These are phyloP conservation scores for Annona cherimola DNA, from an alignment of 164 flowering plant species.

Conservation along the genomic window DNA sequence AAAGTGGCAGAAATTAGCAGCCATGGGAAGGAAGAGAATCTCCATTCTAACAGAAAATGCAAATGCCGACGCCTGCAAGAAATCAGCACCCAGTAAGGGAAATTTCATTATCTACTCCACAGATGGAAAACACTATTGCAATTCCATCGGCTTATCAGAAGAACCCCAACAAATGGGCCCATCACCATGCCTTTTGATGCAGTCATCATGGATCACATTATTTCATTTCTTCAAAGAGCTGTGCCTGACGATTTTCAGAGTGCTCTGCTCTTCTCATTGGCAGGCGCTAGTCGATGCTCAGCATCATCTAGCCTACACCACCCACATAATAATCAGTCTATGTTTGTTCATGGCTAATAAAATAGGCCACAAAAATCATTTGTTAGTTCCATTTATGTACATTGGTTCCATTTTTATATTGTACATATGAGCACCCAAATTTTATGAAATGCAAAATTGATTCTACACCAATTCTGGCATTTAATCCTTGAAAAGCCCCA, in stretches of 20 bases:
- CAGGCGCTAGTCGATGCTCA: conserved; percentile 5
- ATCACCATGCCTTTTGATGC: conserved; percentile 24
- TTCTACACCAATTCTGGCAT: too few species aligned
- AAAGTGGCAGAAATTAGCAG: too few species aligned
- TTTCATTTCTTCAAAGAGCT: conserved; percentile 10
- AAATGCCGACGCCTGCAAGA: neutral
- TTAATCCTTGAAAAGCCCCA: too few species aligned
- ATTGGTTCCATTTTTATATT: too few species aligned
- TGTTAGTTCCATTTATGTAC: too few species aligned
- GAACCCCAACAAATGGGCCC: conserved; percentile 14
- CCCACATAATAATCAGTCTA: neutral
- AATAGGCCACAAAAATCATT: neutral
- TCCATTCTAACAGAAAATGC: neutral
- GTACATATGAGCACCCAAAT: too few species aligned
- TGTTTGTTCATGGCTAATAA: conserved; percentile 1
- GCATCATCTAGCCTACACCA: conserved; percentile 1
- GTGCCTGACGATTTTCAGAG: conserved; percentile 11
- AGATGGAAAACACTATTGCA: conserved; percentile 12
- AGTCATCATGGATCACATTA: conserved; percentile 16
- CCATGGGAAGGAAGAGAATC: neutral
- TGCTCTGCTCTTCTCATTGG: conserved; percentile 13
- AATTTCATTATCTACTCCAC: conserved; percentile 13
- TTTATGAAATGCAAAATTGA: too few species aligned
- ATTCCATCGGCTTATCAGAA: conserved; percentile 22
- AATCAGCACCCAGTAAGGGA: conserved; percentile 10